Base-by-base conservation (phyloP, 371 early-diverging fungal genomes). In the Mortierella polycephala region DNA sequence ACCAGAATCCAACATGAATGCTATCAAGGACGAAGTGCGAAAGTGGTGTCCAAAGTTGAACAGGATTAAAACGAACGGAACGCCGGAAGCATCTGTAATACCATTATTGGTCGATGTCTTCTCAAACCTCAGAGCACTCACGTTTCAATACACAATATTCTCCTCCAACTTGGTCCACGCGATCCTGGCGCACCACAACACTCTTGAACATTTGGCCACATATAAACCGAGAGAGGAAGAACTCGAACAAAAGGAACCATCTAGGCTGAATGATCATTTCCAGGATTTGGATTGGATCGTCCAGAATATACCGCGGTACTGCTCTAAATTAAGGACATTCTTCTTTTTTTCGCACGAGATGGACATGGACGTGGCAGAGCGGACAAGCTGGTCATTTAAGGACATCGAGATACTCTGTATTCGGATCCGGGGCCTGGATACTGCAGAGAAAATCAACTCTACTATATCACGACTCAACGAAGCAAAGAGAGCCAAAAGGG, bases 361-460 rank as follows among this genome's bases (percentile, higher is more conserved):
- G 60, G 60, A 67, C 39, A 53, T 67, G 13, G 67, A 67, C n/a
- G 52, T 40, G 14, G n/a, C 59, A 1, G 60, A 53, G 37, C 2
- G 6, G 12, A 16, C 39, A 11, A 2, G 5, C 2, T 67, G 67
- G 67, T 11, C 8, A 13, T 67, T 58, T 46, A 45, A 9, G 16
- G 40, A 23, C 13, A 44, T 67, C 10, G 40, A 51, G 13, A 14
- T 23, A 5, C 46, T 67, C 0, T 1, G 12, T 9, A 47, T 60
- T 7, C 60, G 55, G 30, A 60, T 67, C 18, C 44, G 30, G 14
- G 61, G 56, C 9, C 56, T 67, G 1, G 56, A 67, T n/a, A 60
- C 55, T 10, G 47, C 11, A 37, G 67, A 67, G 7, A 58, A 30
- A 2, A 59, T 66, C 10, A 8, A 47, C 2, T 45, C 42, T 0